A percentile compares a stretch with the other conserved stretches of the same genome.
These are phyloP conservation scores for Xerophyta viscosa DNA, from an alignment of 106 monocot species.

Conservation along the genomic window DNA sequence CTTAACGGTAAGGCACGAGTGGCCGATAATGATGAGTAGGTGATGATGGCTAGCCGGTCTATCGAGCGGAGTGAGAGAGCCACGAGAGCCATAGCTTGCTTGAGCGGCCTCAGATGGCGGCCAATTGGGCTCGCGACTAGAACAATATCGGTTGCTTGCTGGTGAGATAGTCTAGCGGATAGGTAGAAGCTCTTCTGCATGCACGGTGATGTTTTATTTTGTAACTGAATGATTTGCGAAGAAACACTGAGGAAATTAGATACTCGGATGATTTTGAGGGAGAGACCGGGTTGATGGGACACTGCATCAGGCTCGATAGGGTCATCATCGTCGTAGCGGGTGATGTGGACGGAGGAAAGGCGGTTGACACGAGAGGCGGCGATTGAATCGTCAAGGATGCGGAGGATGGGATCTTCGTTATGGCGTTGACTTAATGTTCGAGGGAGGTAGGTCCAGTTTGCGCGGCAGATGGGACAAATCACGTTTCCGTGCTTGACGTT, in stretches of 20 bases:
- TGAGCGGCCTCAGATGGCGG: constrained; percentile 58
- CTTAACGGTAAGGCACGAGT: constrained; percentile 72
- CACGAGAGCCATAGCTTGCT: constrained; percentile 78
- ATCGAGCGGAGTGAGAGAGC: constrained; percentile 57
- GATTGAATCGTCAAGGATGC: constrained; percentile 87
- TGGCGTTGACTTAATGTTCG: constrained; percentile 23
- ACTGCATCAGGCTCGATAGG: constrained; percentile 53
- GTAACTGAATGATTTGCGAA: too few species aligned
- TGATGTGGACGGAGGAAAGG: constrained; percentile 48
- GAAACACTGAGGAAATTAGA: too few species aligned
- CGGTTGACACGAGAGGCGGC: constrained; percentile 78
- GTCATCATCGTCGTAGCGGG: constrained; percentile 82
- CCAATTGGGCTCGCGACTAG: constrained; percentile 72
- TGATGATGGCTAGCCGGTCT: constrained; percentile 77
- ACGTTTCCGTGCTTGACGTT: constrained; percentile 79
- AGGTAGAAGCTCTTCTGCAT: constrained; percentile 28
- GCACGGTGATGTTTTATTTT: constrained; percentile 7
- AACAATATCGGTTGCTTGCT: constrained; percentile 52
- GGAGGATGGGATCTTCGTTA: constrained; percentile 58
- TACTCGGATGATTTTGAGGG: too few species aligned
- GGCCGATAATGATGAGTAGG: constrained; percentile 43
- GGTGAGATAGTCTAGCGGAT: constrained; percentile 43
- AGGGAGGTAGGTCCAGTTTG: constrained; percentile 75
- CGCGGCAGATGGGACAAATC: constrained; percentile 85
- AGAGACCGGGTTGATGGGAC: too few species aligned